phyloP scores from a whole-genome alignment of 768 basidiomycete genomes.

The Panaeolus cyanescens region DNA sequence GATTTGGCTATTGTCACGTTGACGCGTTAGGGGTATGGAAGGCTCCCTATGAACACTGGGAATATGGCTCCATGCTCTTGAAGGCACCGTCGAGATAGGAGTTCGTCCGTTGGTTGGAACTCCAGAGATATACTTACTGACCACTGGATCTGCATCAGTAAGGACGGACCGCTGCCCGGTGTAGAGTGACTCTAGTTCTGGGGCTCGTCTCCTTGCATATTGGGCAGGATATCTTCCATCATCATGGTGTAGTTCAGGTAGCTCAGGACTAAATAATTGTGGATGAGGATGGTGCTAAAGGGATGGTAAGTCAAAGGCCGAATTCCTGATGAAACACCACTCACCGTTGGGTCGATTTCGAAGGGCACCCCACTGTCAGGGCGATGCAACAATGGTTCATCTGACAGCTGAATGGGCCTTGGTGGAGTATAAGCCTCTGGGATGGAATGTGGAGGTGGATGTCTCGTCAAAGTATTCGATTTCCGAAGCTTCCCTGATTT shows the following conservation, averaged over 20 bases:
- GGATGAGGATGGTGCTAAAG: neutral
- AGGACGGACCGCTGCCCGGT: neutral
- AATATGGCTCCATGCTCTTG: conserved; percentile 32
- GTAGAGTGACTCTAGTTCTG: neutral
- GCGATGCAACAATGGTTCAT: neutral
- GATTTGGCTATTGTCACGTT: neutral
- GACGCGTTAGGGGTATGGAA: neutral
- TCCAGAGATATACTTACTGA: conserved; percentile 18
- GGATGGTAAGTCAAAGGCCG: neutral
- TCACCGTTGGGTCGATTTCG: neutral
- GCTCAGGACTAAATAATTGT: neutral
- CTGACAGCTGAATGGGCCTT: neutral
- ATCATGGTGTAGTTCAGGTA: neutral
- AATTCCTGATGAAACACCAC: neutral
- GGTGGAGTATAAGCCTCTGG: neutral
- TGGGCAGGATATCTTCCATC: neutral
- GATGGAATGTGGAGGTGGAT: neutral
- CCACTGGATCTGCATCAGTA: conserved; percentile 15
- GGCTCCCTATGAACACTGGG: conserved; percentile 36
- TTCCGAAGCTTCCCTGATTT: neutral
- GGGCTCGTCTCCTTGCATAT: neutral
- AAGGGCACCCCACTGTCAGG: neutral
- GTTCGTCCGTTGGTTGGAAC: conserved; percentile 11
- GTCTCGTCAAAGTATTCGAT: neutral
- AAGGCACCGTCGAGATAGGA: conserved; percentile 10